Percentiles rank a stretch among this genome's conserved stretches.
Conservation (phyloP, 2,329 filamentous ascomycete genomes). For the Orbilia javanica region DNA sequence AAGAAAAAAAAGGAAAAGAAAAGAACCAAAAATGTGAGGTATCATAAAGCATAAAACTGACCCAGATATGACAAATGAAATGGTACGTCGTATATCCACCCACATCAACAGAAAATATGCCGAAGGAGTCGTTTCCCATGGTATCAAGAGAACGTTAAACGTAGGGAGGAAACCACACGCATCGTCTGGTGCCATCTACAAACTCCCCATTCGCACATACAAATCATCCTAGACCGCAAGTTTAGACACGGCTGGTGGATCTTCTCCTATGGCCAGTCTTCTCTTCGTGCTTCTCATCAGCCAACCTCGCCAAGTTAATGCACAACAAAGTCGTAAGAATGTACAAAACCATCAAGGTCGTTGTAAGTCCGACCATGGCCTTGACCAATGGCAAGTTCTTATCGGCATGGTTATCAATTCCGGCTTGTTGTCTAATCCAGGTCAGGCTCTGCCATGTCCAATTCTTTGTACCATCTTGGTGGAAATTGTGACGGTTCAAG, state of each 20-base stretch:
- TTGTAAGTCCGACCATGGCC: constrained; percentile 42
- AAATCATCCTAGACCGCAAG: background rate
- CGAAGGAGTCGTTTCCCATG: background rate
- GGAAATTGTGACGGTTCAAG: constrained; percentile 55
- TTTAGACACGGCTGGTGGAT: constrained; percentile 37
- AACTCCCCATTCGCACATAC: background rate
- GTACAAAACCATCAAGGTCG: constrained; percentile 52
- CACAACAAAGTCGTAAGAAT: constrained; percentile 54
- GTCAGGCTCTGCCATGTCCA: constrained; percentile 39
- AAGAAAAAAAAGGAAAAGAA: constrained; percentile 5
- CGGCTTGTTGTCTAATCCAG: constrained; percentile 4
- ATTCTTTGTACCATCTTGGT: constrained; percentile 42
- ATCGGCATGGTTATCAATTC: constrained; percentile 30
- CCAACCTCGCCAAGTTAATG: constrained; percentile 44
- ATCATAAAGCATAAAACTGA: constrained; percentile 37
- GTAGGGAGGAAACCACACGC: background rate
- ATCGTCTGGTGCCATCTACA: background rate
- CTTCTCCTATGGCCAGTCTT: constrained; percentile 50
- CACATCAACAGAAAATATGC: too few species aligned
- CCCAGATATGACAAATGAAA: constrained; percentile 15
- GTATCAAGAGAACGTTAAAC: background rate
- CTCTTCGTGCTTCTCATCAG: constrained; percentile 56
- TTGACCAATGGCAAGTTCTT: constrained; percentile 48
- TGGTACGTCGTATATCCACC: background rate
- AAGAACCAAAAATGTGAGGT: constrained; percentile 19